Evolutionary conservation across 2,329 filamentous ascomycete species (phyloP).

Genomic region (Calonectria pseudoreteaudii): DNA sequence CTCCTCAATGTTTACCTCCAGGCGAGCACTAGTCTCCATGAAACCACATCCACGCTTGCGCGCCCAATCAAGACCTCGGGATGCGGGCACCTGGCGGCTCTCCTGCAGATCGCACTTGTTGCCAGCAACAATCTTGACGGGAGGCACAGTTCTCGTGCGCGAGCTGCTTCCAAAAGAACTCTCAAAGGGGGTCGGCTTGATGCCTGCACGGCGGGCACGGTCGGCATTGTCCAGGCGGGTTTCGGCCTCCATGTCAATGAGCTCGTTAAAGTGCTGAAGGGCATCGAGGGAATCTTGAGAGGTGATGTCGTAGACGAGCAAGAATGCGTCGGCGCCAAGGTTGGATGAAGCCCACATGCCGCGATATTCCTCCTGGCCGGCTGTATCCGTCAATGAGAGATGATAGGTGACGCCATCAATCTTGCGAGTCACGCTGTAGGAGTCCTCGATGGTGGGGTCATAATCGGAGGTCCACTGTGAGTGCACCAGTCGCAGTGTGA

Average conservation of each 20-base stretch:
- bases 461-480: constrained; percentile 88
- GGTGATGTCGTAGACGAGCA: constrained; percentile 91
- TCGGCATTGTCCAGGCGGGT: constrained; percentile 72
- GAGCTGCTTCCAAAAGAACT: constrained; percentile 46
- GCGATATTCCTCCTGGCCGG: constrained; percentile 91
- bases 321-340: constrained; percentile 83
- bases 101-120: constrained; percentile 88
- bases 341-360: constrained; percentile 87
- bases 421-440: constrained; percentile 83
- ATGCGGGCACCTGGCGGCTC: constrained; percentile 75
- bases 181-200: constrained; percentile 46
- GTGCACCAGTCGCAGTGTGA: constrained; percentile 84
- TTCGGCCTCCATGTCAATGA: constrained; percentile 87
- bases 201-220: constrained; percentile 59
- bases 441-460: constrained; percentile 85
- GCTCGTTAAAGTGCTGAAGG: constrained; percentile 82
- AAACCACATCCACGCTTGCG: constrained; percentile 79
- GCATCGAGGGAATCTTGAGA: constrained; percentile 74
- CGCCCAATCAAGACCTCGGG: constrained; percentile 82
- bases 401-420: constrained; percentile 86
- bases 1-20: constrained; percentile 91
- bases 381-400: constrained; percentile 83
- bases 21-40: constrained; percentile 88
- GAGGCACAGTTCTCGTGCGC: constrained; percentile 68
- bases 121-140: constrained; percentile 85